A percentile compares a stretch with the other conserved stretches of the same genome.
These are phyloP conservation scores for Calophaca sinica DNA, from an alignment of 306 rosid species.

Conservation along the genomic window DNA sequence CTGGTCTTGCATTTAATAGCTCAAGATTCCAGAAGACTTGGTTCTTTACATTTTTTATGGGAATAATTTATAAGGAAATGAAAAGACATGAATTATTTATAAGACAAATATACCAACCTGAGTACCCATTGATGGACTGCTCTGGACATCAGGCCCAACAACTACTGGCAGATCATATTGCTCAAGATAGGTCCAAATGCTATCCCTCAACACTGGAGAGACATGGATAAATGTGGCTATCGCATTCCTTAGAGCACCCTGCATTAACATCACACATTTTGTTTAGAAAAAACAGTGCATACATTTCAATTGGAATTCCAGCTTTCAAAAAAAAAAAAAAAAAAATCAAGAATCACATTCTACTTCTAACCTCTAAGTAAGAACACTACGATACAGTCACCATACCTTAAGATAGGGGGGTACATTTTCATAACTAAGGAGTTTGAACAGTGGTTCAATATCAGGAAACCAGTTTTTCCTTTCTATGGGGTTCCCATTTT, in stretches of 20 bases:
- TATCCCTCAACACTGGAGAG: slow-evolving; percentile 78
- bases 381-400: slow-evolving; percentile 40
- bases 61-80: neutral
- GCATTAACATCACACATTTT: slow-evolving; percentile 36
- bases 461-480: slow-evolving; percentile 96
- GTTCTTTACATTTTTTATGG: neutral
- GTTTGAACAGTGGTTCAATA: slow-evolving; percentile 94
- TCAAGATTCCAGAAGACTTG: slow-evolving; percentile 11
- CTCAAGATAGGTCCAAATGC: slow-evolving; percentile 92
- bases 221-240: slow-evolving; percentile 77
- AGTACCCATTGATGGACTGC: slow-evolving; percentile 61
- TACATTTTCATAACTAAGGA: slow-evolving; percentile 94
- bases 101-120: slow-evolving; percentile 66
- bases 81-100: slow-evolving; percentile 12
- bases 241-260: slow-evolving; percentile 97
- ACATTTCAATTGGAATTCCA: slow-evolving; percentile 42
- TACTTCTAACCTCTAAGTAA: slow-evolving; percentile 2
- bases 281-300: slow-evolving; percentile 45
- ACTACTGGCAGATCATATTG: slow-evolving; percentile 97
- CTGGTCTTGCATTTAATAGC: slow-evolving; percentile 12
- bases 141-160: slow-evolving; percentile 74
- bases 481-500: slow-evolving; percentile 85
- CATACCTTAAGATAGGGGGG: slow-evolving; percentile 96
- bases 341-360: slow-evolving; percentile 39
- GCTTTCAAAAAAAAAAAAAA: slow-evolving; percentile 43